phyloP scores from a whole-genome alignment of 2,329 filamentous ascomycete species.

The Colletotrichum higginsianum region DNA sequence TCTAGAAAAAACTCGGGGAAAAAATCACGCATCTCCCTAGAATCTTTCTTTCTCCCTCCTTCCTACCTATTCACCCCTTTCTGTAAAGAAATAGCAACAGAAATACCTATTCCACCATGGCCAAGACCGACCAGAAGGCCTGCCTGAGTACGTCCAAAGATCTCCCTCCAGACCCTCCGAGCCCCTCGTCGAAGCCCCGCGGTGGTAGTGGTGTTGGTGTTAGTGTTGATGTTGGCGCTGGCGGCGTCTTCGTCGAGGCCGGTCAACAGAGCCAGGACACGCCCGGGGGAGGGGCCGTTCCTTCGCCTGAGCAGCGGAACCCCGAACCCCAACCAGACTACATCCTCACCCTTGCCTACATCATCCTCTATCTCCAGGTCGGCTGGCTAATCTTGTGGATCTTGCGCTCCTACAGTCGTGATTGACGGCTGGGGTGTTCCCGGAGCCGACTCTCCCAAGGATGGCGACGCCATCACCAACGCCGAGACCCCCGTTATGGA shows the following conservation, averaged over 20 bases:
- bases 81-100: constrained; percentile 31
- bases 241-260: constrained; percentile 15
- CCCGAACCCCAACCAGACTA: constrained; percentile 44
- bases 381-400: constrained; percentile 73
- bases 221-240: constrained; percentile 16
- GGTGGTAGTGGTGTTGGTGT: constrained; percentile 16
- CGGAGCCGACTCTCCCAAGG: constrained; percentile 81
- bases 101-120: constrained; percentile 55
- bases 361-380: constrained; percentile 70
- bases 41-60: constrained; percentile 16
- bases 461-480: constrained; percentile 95
- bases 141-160: constrained; percentile 70
- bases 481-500: constrained; percentile 97
- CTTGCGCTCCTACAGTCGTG: constrained; percentile 79
- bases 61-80: constrained; percentile 5
- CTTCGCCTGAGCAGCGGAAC: constrained; percentile 40
- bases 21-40: constrained; percentile 52
- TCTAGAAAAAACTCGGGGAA: constrained; percentile 46
- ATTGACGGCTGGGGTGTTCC: constrained; percentile 99
- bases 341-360: constrained; percentile 53
- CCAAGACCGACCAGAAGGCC: constrained; percentile 71
- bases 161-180: constrained; percentile 51
- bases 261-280: constrained; percentile 16
- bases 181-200: constrained; percentile 40
- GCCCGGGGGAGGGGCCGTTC: constrained; percentile 5